Percentiles rank a stretch among this genome's conserved stretches.
These are phyloP conservation scores for Xylogone sp. DNA, from an alignment of 2,329 filamentous ascomycete species.

Conservation along the genomic window DNA sequence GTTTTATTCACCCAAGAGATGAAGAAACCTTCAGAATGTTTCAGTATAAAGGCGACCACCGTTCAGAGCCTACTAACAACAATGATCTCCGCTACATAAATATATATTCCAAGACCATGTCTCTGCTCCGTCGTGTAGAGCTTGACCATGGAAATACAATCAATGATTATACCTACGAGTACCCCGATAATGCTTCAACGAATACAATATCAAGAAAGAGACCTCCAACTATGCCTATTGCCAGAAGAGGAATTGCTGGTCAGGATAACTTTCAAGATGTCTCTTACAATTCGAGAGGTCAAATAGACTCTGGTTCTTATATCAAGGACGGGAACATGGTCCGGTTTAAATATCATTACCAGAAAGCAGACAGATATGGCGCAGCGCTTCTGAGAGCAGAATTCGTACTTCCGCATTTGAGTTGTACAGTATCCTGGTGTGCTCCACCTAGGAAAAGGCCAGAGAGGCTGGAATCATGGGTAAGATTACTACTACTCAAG, in stretches of 20 bases:
- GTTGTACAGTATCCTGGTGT: slow-evolving; percentile 50
- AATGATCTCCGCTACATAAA: slow-evolving; percentile 39
- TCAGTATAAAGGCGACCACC: slow-evolving; percentile 13
- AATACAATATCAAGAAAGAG: slow-evolving; percentile 15
- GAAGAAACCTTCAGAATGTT: slow-evolving; percentile 8
- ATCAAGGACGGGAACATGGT: slow-evolving; percentile 47
- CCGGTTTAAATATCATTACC: slow-evolving; percentile 51
- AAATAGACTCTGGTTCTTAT: slow-evolving; percentile 49
- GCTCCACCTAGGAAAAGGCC: slow-evolving; percentile 45
- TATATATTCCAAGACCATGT: slow-evolving; percentile 43
- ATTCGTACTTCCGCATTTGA: slow-evolving; percentile 49
- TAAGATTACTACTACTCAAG: not conserved
- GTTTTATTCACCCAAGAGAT: slow-evolving; percentile 31
- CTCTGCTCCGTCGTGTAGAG: slow-evolving; percentile 31
- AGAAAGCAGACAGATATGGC: slow-evolving; percentile 47
- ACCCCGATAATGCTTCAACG: slow-evolving; percentile 26
- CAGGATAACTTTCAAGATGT: slow-evolving; percentile 41
- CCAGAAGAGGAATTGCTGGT: slow-evolving; percentile 43
- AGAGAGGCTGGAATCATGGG: slow-evolving; percentile 48
- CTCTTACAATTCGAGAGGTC: slow-evolving; percentile 48
- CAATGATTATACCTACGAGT: slow-evolving; percentile 49
- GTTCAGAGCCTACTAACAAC: slow-evolving; percentile 37
- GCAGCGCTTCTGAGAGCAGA: slow-evolving; percentile 54
- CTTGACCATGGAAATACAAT: slow-evolving; percentile 30
- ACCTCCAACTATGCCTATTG: slow-evolving; percentile 34